Evolutionary conservation across 768 basidiomycete genomes (phyloP).

Genomic region (Dentipellis sp.): DNA sequence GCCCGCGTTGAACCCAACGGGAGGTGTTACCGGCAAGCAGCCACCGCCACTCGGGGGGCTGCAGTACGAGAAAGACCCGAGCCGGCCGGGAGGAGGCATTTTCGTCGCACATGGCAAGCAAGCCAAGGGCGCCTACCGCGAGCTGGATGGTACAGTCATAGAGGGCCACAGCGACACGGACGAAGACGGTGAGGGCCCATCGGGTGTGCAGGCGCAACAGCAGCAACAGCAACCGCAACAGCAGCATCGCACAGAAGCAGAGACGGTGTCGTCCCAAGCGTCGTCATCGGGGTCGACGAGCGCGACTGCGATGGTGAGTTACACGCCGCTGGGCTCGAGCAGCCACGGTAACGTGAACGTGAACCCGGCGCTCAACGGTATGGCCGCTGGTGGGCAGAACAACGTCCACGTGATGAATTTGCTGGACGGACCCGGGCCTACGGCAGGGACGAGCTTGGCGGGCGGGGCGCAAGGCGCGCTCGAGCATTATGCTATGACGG

Average conservation of each 20-base stretch:
- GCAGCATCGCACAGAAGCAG: no score
- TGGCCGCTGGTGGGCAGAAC: conserved; percentile 20
- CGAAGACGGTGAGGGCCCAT: conserved; percentile 8
- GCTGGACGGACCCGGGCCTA: conserved; percentile 45
- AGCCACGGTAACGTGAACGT: conserved; percentile 40
- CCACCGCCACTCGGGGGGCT: conserved; percentile 41
- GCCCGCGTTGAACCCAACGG: conserved; percentile 71
- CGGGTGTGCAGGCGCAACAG: no score
- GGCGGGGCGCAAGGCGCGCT: conserved; percentile 31
- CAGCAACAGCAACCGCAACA: no score
- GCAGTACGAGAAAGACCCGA: conserved; percentile 71
- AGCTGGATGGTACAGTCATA: conserved; percentile 49
- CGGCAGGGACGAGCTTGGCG: conserved; percentile 14
- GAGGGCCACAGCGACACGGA: conserved; percentile 30
- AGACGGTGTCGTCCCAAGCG: no score
- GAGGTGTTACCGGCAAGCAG: conserved; percentile 51
- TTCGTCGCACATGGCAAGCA: conserved; percentile 49
- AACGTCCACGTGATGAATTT: conserved; percentile 75
- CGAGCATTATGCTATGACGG: conserved; percentile 57
- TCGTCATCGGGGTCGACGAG: background rate
- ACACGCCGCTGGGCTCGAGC: conserved; percentile 33
- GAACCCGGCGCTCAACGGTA: conserved; percentile 64
- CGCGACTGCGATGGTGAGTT: conserved; percentile 35
- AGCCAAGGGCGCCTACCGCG: conserved; percentile 19
- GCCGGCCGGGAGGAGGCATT: conserved; percentile 79